Percentiles rank a stretch among this genome's conserved stretches.
phyloP scores from a whole-genome alignment of 2,329 filamentous ascomycete species.

The Colletotrichum truncatum region DNA sequence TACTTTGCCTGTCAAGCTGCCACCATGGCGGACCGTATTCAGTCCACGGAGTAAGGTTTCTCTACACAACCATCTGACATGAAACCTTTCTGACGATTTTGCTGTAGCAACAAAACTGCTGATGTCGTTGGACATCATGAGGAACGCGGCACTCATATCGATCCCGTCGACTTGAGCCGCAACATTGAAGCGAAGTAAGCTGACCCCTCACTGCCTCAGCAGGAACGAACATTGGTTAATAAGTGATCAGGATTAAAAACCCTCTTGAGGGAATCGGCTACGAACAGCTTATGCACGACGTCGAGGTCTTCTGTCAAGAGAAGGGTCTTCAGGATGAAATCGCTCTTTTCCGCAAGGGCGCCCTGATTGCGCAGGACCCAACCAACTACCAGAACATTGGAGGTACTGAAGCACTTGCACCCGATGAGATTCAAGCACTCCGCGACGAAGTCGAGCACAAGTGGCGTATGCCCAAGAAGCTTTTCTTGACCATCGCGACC shows the following conservation, averaged over 20 bases:
- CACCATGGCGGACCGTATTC: conserved; percentile 25
- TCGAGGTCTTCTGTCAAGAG: conserved; percentile 68
- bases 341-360: conserved; percentile 71
- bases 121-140: conserved; percentile 39
- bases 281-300: conserved; percentile 63
- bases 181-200: conserved; percentile 56
- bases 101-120: conserved; percentile 38
- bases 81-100: background rate
- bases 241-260: conserved; percentile 51
- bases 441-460: conserved; percentile 72
- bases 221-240: background rate
- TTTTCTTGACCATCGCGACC: conserved; percentile 74
- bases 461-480: conserved; percentile 69
- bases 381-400: conserved; percentile 67
- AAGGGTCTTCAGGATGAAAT: conserved; percentile 68
- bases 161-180: conserved; percentile 41
- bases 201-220: background rate
- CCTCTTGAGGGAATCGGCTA: conserved; percentile 59
- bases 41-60: background rate
- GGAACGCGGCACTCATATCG: conserved; percentile 23
- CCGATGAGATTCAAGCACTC: conserved; percentile 68
- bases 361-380: conserved; percentile 78
- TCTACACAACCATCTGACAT: no score
- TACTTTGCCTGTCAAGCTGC: background rate
- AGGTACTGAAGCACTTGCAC: conserved; percentile 64